Conservation (phyloP, 2,329 filamentous ascomycete genomes). For the Alternaria panax region DNA sequence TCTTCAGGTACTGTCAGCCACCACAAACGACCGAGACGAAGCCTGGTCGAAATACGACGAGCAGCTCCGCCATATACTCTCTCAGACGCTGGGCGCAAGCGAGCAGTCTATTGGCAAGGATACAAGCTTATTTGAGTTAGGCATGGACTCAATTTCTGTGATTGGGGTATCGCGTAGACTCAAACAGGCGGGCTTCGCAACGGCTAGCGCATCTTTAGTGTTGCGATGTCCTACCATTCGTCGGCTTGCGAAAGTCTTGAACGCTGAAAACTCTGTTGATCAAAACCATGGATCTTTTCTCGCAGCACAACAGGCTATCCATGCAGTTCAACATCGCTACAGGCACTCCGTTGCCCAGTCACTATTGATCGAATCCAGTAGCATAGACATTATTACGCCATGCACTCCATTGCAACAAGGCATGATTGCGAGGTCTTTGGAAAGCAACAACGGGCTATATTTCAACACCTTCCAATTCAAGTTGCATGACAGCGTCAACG, state of each 20-base stretch:
- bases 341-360: conserved; percentile 59
- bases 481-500: conserved; percentile 58
- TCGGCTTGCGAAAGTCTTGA: conserved; percentile 50
- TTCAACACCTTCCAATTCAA: conserved; percentile 77
- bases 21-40: conserved; percentile 22
- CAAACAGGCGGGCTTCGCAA: conserved; percentile 66
- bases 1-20: conserved; percentile 62
- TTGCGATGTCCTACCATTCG: conserved; percentile 63
- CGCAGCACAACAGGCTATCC: conserved; percentile 66
- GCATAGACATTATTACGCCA: conserved; percentile 77
- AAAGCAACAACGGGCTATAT: conserved; percentile 67
- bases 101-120: conserved; percentile 56
- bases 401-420: conserved; percentile 88
- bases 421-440: conserved; percentile 76
- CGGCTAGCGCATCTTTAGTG: conserved; percentile 70
- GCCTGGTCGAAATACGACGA: conserved; percentile 51
- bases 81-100: conserved; percentile 59
- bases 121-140: conserved; percentile 82
- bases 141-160: conserved; percentile 86
- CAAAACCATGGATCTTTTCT: conserved; percentile 45
- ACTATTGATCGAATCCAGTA: conserved; percentile 59
- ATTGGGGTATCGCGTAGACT: conserved; percentile 73
- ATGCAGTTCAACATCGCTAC: conserved; percentile 70
- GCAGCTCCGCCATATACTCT: conserved; percentile 63
- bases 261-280: conserved; percentile 3